Conservation (phyloP, 257 asterid species). For the Euphrasia confusa region DNA sequence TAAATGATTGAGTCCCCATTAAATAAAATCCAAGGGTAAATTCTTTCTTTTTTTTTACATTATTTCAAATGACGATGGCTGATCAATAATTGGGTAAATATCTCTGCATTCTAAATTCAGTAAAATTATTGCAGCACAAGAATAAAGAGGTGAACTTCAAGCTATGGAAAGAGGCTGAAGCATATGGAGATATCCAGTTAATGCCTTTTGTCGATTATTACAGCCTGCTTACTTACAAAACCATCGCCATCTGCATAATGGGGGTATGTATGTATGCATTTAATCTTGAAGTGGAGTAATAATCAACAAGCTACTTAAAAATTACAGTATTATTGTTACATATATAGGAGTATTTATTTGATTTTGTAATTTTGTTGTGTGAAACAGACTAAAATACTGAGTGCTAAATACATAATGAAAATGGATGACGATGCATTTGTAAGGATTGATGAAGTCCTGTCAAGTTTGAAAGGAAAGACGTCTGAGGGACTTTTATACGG, state of each 20-base stretch:
- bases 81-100: neutral
- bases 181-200: slow-evolving; percentile 80
- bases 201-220: slow-evolving; percentile 96
- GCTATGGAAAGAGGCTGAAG: slow-evolving; percentile 84
- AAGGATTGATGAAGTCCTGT: slow-evolving; percentile 76
- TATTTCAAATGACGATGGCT: neutral
- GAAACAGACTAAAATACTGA: slow-evolving; percentile 57
- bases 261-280: slow-evolving; percentile 47
- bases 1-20: too few species aligned
- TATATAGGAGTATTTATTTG: neutral
- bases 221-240: slow-evolving; percentile 77
- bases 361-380: neutral
- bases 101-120: slow-evolving; percentile 14
- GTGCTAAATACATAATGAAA: slow-evolving; percentile 86
- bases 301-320: slow-evolving; percentile 3
- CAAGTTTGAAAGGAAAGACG: slow-evolving; percentile 55
- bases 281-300: neutral
- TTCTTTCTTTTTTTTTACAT: neutral
- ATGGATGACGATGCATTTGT: slow-evolving; percentile 97
- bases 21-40: too few species aligned
- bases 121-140: slow-evolving; percentile 60
- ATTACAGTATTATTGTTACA: neutral
- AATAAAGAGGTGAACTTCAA: slow-evolving; percentile 70
- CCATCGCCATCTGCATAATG: slow-evolving; percentile 73
- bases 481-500: slow-evolving; percentile 59